These are phyloP conservation scores for Rubia tinctorum DNA, from an alignment of 305 asterid genomes.

Conservation along the genomic window DNA sequence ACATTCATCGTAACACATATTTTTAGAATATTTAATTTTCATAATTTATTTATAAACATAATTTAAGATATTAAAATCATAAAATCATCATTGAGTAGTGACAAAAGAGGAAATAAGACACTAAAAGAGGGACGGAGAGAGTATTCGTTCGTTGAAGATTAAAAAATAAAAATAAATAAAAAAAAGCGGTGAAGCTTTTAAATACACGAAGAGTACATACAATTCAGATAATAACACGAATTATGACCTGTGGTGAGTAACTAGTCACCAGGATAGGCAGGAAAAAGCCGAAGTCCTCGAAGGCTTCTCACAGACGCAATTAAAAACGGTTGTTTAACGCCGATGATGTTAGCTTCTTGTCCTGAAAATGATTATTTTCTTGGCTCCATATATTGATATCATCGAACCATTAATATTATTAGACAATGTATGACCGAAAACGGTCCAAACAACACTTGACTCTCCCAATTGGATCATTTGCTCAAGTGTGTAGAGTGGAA, in stretches of 20 bases:
- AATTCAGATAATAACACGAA: neutral
- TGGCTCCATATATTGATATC: neutral
- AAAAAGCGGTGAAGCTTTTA: too few species aligned
- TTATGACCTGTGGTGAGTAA: neutral
- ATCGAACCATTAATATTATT: neutral
- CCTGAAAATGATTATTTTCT: neutral
- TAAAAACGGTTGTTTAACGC: neutral
- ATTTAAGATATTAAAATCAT: too few species aligned
- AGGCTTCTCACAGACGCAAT: neutral
- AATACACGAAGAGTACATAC: too few species aligned
- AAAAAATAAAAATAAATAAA: too few species aligned
- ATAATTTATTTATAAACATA: too few species aligned
- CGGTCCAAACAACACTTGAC: neutral
- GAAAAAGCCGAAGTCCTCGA: too few species aligned
- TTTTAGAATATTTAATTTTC: too few species aligned
- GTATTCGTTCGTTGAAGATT: too few species aligned
- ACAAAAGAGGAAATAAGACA: too few species aligned
- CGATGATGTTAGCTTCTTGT: neutral
- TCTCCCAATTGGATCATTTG: neutral
- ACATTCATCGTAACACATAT: too few species aligned
- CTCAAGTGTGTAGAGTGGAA: neutral
- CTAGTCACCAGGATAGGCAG: neutral
- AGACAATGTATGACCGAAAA: neutral
- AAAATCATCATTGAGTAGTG: too few species aligned
- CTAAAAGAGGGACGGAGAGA: too few species aligned